phyloP scores from a whole-genome alignment of 371 early-diverging fungal species.

The Mucor plumbeus region DNA sequence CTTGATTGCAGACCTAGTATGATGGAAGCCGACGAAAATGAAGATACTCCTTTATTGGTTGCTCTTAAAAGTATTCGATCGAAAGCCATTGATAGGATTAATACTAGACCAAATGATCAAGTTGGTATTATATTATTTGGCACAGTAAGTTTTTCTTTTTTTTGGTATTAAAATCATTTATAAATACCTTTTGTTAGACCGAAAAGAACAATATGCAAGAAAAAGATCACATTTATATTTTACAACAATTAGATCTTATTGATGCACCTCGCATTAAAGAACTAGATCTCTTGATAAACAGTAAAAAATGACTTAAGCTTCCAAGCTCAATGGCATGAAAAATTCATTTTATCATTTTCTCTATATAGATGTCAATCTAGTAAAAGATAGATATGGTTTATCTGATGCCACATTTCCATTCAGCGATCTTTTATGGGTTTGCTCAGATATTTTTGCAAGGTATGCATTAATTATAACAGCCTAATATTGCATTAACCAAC shows the following conservation, averaged over 20 bases:
- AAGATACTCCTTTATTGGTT: conserved; percentile 51
- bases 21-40: conserved; percentile 49
- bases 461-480: background rate
- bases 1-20: conserved; percentile 70
- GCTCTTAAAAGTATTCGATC: conserved; percentile 54
- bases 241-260: conserved; percentile 67
- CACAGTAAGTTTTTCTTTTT: conserved; percentile 51
- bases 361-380: background rate
- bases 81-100: conserved; percentile 61
- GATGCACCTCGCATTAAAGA: conserved; percentile 66
- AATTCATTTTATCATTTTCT: background rate
- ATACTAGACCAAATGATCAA: conserved; percentile 60
- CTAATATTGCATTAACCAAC: background rate
- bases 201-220: conserved; percentile 50
- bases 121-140: conserved; percentile 70
- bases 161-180: background rate
- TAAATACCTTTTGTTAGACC: conserved; percentile 22
- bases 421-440: conserved; percentile 69
- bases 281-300: conserved; percentile 57
- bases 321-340: background rate
- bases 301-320: conserved; percentile 31
- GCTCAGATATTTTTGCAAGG: conserved; percentile 46
- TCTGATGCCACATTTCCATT: conserved; percentile 55
- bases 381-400: conserved; percentile 54
- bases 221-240: conserved; percentile 63